Evolutionary conservation across 2,329 filamentous ascomycete genomes (phyloP).

Genomic region (Ophiocordyceps camponoti-floridani): DNA sequence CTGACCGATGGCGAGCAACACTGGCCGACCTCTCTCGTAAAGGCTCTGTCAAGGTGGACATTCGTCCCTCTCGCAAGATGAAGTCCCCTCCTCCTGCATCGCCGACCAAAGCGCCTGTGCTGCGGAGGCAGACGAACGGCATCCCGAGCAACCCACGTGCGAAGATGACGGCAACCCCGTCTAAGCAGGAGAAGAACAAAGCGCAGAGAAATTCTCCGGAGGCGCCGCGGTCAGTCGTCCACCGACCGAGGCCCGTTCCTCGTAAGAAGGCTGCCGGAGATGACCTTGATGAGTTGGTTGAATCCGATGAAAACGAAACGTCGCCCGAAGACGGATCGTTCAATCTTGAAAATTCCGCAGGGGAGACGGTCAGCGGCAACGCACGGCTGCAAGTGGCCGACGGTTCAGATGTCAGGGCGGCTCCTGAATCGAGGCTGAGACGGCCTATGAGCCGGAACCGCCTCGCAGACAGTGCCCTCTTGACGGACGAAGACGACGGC

Average conservation of each 20-base stretch:
- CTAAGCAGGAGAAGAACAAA: slow-evolving; percentile 19
- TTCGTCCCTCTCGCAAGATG: slow-evolving; percentile 13
- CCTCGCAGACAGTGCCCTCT: background rate
- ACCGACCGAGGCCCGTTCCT: slow-evolving; percentile 38
- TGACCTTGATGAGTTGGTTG: background rate
- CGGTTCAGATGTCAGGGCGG: background rate
- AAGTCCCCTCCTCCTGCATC: slow-evolving; percentile 5
- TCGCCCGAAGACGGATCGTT: background rate
- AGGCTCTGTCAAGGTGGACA: slow-evolving; percentile 11
- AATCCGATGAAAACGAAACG: background rate
- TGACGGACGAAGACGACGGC: slow-evolving; percentile 9
- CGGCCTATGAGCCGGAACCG: background rate
- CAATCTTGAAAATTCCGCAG: background rate
- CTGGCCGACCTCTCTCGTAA: slow-evolving; percentile 10
- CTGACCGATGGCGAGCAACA: background rate
- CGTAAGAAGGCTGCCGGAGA: slow-evolving; percentile 8
- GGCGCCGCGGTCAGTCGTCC: slow-evolving; percentile 21
- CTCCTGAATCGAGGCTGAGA: background rate
- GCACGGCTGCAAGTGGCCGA: background rate
- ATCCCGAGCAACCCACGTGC: slow-evolving; percentile 26
- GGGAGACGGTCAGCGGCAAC: background rate
- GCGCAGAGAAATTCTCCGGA: slow-evolving; percentile 13
- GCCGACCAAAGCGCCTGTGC: slow-evolving; percentile 16
- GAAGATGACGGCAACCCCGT: slow-evolving; percentile 28
- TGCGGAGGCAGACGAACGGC: slow-evolving; percentile 25